Evolutionary conservation across 2,329 filamentous ascomycete species (phyloP), one percentile per base, ranked within the genome.

Genomic region (Nemania sp.): DNA sequence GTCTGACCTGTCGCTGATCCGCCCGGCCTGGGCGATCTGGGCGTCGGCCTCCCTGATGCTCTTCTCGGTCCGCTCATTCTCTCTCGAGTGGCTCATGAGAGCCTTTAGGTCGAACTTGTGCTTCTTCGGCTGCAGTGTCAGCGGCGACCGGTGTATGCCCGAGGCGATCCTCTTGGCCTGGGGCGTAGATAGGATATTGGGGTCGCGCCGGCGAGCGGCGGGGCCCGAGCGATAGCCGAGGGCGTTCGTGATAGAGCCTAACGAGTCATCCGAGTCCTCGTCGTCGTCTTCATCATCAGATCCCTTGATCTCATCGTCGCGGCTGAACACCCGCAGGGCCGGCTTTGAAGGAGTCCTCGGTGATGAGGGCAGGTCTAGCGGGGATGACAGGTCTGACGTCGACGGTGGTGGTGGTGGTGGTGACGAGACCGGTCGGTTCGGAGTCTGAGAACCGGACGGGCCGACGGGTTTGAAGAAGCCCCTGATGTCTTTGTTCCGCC

Each of bases 211-310:
- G 35, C 67, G 64, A 34, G 66, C 57, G 21, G 67, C 59, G 40
- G 68, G 69, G 1, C 59, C 62, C 20, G 61, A 32, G 50, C 67
- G 68, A 37, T 61, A 68, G 18, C 69, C 67, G 15, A 83, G 69
- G 1, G 88, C 72, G 45, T 83, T 79, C 5, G 83, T 80, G 13
- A 88, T 78, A 29, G 83, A 80, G 60, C 82, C 81, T 18, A 86
- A 69, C 1, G 80, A 82, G 53, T 76, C 79, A 59, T 83, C 78
- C 0, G 88, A 88, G 50, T 84, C 83, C 11, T 83, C 83, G n/a
- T 90, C 89, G 10, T 89, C 88, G 69, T 93, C 83, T n/a, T 90
- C 89, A 10, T 89, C 88, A 69, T 93, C 90, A 0, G 90, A 92
- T 55, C 85, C 87, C 47, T 81, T 81, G 42, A 93, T 89, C 57